phyloP scores from a whole-genome alignment of 805 yeast genomes.

The Candida krabiensis region DNA sequence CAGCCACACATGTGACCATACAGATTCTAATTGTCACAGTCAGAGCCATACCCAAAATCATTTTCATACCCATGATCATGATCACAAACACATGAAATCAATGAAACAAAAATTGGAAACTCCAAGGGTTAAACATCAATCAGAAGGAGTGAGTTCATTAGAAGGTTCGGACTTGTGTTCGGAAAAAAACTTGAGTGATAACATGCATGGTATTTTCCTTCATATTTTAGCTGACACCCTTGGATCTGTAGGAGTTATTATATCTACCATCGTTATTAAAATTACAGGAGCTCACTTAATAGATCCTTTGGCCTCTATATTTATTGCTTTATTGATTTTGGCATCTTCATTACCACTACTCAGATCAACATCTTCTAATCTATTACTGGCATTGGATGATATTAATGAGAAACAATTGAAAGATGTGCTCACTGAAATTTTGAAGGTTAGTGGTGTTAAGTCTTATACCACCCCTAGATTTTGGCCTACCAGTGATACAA shows the following conservation, averaged over 20 bases:
- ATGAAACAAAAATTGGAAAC: not conserved
- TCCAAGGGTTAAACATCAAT: no score
- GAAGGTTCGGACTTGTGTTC: conserved; percentile 41
- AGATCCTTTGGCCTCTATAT: conserved; percentile 89
- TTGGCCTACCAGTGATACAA: conserved; percentile 63
- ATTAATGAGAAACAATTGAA: conserved; percentile 64
- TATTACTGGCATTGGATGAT: conserved; percentile 56
- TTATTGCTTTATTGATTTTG: conserved; percentile 80
- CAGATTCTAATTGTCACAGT: conserved; percentile 28
- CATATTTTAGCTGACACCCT: conserved; percentile 94
- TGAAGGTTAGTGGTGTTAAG: conserved; percentile 73
- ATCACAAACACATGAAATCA: conserved; percentile 11
- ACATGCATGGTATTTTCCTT: conserved; percentile 91
- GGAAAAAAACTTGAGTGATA: conserved; percentile 52
- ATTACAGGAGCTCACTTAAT: conserved; percentile 69
- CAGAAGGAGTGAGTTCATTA: not conserved
- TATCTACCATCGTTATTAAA: conserved; percentile 78
- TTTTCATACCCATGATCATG: not conserved
- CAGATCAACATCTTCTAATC: conserved; percentile 72
- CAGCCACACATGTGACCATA: conserved; percentile 26
- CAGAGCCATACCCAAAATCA: conserved; percentile 14
- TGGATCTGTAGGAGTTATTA: conserved; percentile 96
- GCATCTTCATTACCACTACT: conserved; percentile 82
- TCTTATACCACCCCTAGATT: conserved; percentile 88
- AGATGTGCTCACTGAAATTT: conserved; percentile 64